Evolutionary conservation across 371 early-diverging fungal genomes (phyloP), one percentile per base, ranked within the genome.

Genomic region (Apophysomyces variabilis): DNA sequence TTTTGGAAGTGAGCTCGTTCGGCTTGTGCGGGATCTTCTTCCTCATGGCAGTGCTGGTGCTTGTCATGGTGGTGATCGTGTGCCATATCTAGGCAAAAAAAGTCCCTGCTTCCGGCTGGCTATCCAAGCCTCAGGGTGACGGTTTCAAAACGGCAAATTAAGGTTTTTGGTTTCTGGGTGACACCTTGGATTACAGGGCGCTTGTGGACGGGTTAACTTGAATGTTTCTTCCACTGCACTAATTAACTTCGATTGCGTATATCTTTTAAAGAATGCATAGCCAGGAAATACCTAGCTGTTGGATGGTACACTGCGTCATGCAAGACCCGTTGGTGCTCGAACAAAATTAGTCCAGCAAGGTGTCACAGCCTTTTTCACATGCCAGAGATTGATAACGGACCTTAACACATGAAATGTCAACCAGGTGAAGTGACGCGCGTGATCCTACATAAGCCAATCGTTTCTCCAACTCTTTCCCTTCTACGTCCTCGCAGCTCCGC

Each of bases 1-100:
- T 89, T 89, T 26, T 79, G 75, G 61, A 89, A 85, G 64, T 87
- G 88, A 35, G 50, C 46, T 44, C 70, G 65, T 57, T 79, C 79
- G 7, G 66, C 65, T 37, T 70, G 66, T 18, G 41, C 62, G 46
- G 64, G 59, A 44, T 76, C 66, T 26, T 68, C 64, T n/a, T 38
- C 43, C 7, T 50, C 41, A 58, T 58, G 58, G n/a, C 21, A n/a
- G 14, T n/a, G 16, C 8, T 57, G 57, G 26, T 57, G 57, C 14
- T 57, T 7, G 7, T 61, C 44, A 9, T 43, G 8, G 16, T 44
- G 41, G 36, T 56, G 39, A 12, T 56, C 50, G 41, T 50, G 38
- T n/a, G 58, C 16, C n/a, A 47, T 62, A 37, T 50, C 21, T 45
- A n/a, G 16, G n/a, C 54, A 50, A 50, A 21, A 50, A 26, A 16